Base-by-base conservation (phyloP, 2,329 filamentous ascomycete species). In the Myriosclerotinia duriaeana region DNA sequence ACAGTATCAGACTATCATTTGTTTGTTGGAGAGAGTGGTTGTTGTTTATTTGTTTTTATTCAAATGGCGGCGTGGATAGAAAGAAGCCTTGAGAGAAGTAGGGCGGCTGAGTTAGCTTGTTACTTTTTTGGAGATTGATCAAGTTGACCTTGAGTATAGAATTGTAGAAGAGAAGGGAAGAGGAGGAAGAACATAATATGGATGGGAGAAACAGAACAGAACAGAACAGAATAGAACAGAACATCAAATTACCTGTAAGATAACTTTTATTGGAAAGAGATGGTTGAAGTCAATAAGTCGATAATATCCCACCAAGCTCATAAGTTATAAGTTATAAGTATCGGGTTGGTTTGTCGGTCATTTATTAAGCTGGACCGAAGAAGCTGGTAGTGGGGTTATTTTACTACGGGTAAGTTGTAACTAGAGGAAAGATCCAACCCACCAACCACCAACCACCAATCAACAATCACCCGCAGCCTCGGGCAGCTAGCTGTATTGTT, bases 1-100 rank as follows among this genome's bases (percentile, higher is more conserved):
- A 36, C 20, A 61, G 36, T 61, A 22, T 65, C 54, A 53, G 36
- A 38, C 22, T 53, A 53, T 20, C 64, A 65, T 65, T 52, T 38
- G 14, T 48, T 48, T 44, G 5, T 44, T 44, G 55, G 20, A 50
- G 53, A 55, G 4, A 38, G 26, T 30, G 34, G 40, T 22, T 5
- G n/a, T 65, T 36, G n/a, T n/a, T 38, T 26, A 0, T 26, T 53
- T 53, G 8, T 53, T 53, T 36, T 22, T 14, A 11, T 65, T 38
- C 26, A 30, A 8, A 34, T 44, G 22, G 22, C 30, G 42, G 53
- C 6, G 54, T 60, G 30, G 34, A 52, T 38, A 36, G n/a, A n/a
- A 50, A 8, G n/a, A n/a, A 50, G 7, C 14, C 58, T 50, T 50
- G 44, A 50, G 34, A n/a, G 30, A 26, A 3, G 11, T 20, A n/a